Base-by-base conservation (phyloP, 164 flowering plant genomes). In the Stephania cephalantha region DNA sequence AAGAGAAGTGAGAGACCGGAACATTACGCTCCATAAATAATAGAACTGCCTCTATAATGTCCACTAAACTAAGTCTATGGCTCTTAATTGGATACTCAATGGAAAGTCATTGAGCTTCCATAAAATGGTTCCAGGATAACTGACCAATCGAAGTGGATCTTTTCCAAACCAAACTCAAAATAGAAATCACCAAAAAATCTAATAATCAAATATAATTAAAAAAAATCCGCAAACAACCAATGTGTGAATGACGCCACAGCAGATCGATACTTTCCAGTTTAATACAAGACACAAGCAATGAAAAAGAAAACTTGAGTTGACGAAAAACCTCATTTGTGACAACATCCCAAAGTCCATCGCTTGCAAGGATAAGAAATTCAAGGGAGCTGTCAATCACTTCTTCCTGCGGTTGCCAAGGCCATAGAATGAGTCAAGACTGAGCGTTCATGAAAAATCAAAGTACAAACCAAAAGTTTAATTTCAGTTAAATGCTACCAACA, bases 271-370 rank as follows among this genome's bases (percentile, higher is more conserved):
- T 58, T 58, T 18, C 20, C 20, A 15, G 20, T 58, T 17, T 58
- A 18, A 4, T 55, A 12, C 8, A 55, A 5, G 64, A n/a, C 1
- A 15, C 64, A 18, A 15, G 20, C 64, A n/a, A 58, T 58, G 64
- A 15, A 50, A 48, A 58, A 58, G 18, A 18, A 58, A 4, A 18
- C 55, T 48, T 66, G 22, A 48, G 63, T 17, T 0, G 18, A 15
- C n/a, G 12, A 48, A 67, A 74, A 71, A 93, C 98, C 92, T 94
- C 96, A 81, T 94, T 94, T 29, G 96, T 78, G 76, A 94, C 96
- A 29, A 94, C 98, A 85, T 94, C 98, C 98, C 97, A 92, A 45
- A 92, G 85, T 61, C 98, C 98, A 85, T 94, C 98, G 79, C 98
- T 94, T 9, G 98, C 98, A 75, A 94, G 90, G 80, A 94, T 94